Conservation (phyloP, 371 early-diverging fungal genomes). For the Dichotomocladium elegans region DNA sequence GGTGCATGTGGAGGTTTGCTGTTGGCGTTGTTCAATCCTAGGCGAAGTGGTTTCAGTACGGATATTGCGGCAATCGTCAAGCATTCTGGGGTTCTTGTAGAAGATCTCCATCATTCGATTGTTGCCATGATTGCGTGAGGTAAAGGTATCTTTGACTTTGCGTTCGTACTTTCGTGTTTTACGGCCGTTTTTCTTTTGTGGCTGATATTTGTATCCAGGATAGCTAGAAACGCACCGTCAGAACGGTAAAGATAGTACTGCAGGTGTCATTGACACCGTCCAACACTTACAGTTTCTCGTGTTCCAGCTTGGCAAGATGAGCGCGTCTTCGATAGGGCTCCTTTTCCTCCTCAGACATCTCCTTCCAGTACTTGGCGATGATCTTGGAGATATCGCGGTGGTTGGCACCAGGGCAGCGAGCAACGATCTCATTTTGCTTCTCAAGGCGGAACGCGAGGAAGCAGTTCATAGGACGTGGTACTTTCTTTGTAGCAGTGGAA, state of each 20-base stretch:
- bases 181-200: constrained; percentile 4
- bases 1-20: too few relatives aligned
- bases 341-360: constrained; percentile 50
- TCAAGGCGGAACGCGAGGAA: constrained; percentile 67
- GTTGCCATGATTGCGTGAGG: not conserved
- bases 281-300: constrained; percentile 21
- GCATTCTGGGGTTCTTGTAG: not conserved
- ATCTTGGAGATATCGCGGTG: constrained; percentile 68
- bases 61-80: too few relatives aligned
- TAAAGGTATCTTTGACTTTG: not conserved
- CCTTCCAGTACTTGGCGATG: constrained; percentile 66
- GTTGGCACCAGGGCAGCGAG: constrained; percentile 50
- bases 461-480: constrained; percentile 46
- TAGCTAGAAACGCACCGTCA: constrained; percentile 5
- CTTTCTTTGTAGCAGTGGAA: not conserved
- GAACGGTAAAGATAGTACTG: not conserved
- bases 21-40: too few relatives aligned
- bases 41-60: too few relatives aligned
- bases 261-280: not conserved
- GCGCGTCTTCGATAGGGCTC: constrained; percentile 56
- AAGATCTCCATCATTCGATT: not conserved
- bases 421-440: constrained; percentile 60
- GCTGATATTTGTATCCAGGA: constrained; percentile 20
- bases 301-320: constrained; percentile 50
- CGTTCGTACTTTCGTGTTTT: constrained; percentile 12